Base-by-base conservation (phyloP, 73 alveolate species). In the Paramecium octaurelia region DNA sequence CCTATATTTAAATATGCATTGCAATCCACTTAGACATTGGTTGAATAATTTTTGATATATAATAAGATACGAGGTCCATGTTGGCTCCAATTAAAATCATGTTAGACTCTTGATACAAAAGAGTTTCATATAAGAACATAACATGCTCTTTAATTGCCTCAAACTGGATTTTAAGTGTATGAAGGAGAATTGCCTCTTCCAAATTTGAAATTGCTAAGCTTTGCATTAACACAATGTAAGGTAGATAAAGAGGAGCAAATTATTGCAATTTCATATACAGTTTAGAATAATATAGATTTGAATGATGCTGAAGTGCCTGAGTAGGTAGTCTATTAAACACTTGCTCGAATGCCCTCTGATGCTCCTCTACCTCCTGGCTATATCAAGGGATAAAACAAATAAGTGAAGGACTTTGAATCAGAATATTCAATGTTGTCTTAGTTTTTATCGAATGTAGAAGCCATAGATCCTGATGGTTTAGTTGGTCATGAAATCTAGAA, bases 61-160 rank as follows among this genome's bases (percentile, higher is more conserved):
- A 93, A 95, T 57, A 98, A 96, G 75, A 93, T 98, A 14, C 96
- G 92, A 92, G 99, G 99, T 18, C 99, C 99, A 8, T 95, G 99
- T 77, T 98, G 99, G 99, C 54, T 98, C 92, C 93, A 93, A 76
- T 68, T 98, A 8, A 96, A 96, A 92, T 95, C 95, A 58, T 93
- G 95, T 29, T 46, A 94, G 29, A 60, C 35, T 86, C 11, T 93
- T 88, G 92, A 93, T 91, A 80, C 95, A 24, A 58, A 87, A 27
- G 85, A 98, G 96, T 96, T 98, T 64, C 95, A 93, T 44, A 4
- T 43, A 31, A 59, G 80, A 86, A 77, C 99, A 95, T 93, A 75
- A 92, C 44, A 90, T 92, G 1, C 73, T 96, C 27, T 96, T 89
- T 88, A 93, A 92, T 93, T 96, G 94, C 20, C 92, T 90, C 36